A percentile compares a stretch with the other conserved stretches of the same genome.
Evolutionary conservation across 768 basidiomycete genomes (phyloP).

Genomic region (Boletus vinaceobasis): DNA sequence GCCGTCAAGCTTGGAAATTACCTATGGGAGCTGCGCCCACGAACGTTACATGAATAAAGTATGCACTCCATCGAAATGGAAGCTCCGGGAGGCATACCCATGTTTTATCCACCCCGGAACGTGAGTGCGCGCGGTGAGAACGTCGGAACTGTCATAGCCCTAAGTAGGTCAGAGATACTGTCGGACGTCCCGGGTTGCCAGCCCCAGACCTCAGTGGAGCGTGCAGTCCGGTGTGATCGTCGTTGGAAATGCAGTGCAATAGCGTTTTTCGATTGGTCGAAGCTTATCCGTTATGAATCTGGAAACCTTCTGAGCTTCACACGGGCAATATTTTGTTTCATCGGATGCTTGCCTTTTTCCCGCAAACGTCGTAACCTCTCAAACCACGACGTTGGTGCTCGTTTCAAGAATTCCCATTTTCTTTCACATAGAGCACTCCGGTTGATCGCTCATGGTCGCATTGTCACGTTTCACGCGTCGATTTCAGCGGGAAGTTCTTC

Average conservation of each 20-base stretch:
- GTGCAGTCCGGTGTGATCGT: neutral
- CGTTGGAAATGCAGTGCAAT: neutral
- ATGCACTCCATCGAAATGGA: neutral
- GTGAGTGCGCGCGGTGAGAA: neutral
- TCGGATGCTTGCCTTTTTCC: neutral
- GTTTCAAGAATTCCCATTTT: neutral
- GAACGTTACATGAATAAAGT: neutral
- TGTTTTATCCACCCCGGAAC: neutral
- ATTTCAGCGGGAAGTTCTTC: neutral
- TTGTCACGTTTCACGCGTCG: neutral
- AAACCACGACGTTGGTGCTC: neutral
- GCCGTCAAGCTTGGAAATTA: neutral
- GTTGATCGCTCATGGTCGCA: neutral
- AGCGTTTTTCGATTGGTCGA: neutral
- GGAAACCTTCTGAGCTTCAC: neutral
- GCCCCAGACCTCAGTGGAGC: neutral
- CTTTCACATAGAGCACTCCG: neutral
- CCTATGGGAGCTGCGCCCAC: neutral
- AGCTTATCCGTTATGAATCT: neutral
- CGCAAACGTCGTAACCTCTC: neutral
- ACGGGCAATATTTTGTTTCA: slow-evolving; percentile 3
- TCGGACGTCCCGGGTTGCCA: neutral
- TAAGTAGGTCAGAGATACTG: neutral
- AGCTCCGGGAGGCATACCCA: neutral
- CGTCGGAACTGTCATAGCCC: neutral